Conservation (phyloP, 495 filamentous ascomycete genomes). For the Xylaria intraflava region DNA sequence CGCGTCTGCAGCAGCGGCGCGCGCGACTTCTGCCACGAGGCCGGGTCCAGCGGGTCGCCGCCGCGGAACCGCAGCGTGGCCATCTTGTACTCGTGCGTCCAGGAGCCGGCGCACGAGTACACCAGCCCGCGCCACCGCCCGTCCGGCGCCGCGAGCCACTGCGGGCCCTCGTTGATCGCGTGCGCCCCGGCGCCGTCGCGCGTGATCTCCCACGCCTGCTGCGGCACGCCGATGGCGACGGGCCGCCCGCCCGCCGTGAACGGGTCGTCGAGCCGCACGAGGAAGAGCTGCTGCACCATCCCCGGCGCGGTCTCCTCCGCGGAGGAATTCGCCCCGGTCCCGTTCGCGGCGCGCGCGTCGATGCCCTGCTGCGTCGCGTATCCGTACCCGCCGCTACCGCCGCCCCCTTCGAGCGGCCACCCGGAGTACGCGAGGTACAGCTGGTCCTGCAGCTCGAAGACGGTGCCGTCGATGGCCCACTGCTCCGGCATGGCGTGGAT, state of each 20-base stretch:
- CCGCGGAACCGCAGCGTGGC: constrained; percentile 20
- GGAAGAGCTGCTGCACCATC: constrained; percentile 22
- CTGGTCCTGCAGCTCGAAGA: constrained; percentile 19
- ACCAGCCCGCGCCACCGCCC: constrained; percentile 22
- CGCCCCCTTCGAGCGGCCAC: constrained; percentile 20
- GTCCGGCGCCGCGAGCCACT: constrained; percentile 25
- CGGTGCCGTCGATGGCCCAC: constrained; percentile 30
- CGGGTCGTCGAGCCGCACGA: constrained; percentile 21
- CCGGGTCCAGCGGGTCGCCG: constrained; percentile 21
- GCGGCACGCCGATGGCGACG: constrained; percentile 15
- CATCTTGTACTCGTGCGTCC: constrained; percentile 33
- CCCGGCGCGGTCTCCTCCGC: constrained; percentile 8
- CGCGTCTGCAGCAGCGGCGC: constrained; percentile 23
- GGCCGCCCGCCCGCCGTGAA: constrained; percentile 16
- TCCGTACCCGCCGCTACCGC: background rate
- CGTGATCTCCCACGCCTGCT: constrained; percentile 25
- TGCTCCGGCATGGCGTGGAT: constrained; percentile 23
- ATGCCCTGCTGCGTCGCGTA: background rate
- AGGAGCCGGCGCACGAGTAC: constrained; percentile 24
- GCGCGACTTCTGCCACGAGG: constrained; percentile 23
- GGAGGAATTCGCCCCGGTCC: too few relatives aligned
- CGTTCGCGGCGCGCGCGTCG: background rate
- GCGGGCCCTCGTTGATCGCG: constrained; percentile 29
- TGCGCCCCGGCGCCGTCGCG: constrained; percentile 20
- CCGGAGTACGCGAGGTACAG: constrained; percentile 26